A percentile compares a stretch with the other conserved stretches of the same genome.
These are phyloP conservation scores for Ilyonectria destructans DNA, from an alignment of 2,329 filamentous ascomycete genomes.

Conservation along the genomic window DNA sequence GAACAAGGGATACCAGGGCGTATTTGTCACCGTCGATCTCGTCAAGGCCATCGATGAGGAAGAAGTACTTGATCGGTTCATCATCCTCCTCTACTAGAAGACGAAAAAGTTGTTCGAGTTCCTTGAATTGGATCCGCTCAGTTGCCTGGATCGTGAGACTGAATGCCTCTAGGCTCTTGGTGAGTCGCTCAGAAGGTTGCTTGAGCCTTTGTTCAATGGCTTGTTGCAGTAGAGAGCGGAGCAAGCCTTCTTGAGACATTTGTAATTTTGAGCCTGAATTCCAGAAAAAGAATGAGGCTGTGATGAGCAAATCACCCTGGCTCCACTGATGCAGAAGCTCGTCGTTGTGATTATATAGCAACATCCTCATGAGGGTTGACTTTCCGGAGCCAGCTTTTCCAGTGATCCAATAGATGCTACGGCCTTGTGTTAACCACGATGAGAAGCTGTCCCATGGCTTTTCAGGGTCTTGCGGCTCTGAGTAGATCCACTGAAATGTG, in stretches of 20 bases:
- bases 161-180: too few relatives aligned
- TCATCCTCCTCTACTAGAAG: too few relatives aligned
- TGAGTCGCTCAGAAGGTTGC: too few relatives aligned
- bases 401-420: background rate
- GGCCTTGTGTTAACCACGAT: background rate
- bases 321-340: too few relatives aligned
- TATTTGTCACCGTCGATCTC: background rate
- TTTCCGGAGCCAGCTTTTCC: background rate
- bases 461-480: too few relatives aligned
- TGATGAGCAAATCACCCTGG: too few relatives aligned
- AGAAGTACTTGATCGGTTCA: background rate
- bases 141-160: too few relatives aligned
- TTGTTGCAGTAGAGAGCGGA: background rate
- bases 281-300: background rate
- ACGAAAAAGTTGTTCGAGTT: background rate
- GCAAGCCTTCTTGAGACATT: background rate
- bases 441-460: too few relatives aligned
- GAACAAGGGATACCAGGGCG: background rate
- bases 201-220: background rate
- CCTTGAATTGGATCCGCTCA: background rate
- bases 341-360: background rate
- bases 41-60: conserved; percentile 3
- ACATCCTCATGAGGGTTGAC: background rate
- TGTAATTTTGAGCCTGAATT: background rate
- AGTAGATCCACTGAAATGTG: too few relatives aligned